These are phyloP conservation scores for Combretum micranthum DNA, from an alignment of 345 rosid genomes.

Conservation along the genomic window DNA sequence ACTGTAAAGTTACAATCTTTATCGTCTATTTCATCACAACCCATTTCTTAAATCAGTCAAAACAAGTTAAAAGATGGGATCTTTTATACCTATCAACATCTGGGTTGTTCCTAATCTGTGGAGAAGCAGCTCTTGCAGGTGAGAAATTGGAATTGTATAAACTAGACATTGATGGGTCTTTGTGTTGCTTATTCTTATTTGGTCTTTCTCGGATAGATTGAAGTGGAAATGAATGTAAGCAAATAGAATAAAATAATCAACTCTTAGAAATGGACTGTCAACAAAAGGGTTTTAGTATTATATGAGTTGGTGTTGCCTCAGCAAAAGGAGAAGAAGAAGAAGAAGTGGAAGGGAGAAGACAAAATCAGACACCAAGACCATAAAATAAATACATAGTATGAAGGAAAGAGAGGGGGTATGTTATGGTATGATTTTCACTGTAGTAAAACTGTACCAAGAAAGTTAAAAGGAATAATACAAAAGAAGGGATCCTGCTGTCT, in stretches of 20 bases:
- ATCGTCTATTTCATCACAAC: neutral
- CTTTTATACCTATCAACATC: slow-evolving; percentile 71
- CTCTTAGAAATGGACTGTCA: slow-evolving; percentile 22
- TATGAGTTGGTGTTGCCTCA: neutral
- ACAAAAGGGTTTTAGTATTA: slow-evolving; percentile 9
- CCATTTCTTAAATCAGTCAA: neutral
- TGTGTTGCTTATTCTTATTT: slow-evolving; percentile 4
- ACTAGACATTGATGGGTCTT: slow-evolving; percentile 79
- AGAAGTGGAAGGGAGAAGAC: no score
- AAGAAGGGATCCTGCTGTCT: no score
- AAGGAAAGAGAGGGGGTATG: no score
- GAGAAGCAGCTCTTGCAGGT: slow-evolving; percentile 95
- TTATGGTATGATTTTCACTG: no score
- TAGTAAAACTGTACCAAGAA: no score
- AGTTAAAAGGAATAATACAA: no score
- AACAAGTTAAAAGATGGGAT: neutral
- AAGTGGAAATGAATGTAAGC: slow-evolving; percentile 2
- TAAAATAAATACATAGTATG: no score
- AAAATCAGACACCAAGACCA: neutral
- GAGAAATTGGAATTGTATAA: slow-evolving; percentile 91
- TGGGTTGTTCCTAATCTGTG: slow-evolving; percentile 85
- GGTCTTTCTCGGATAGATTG: neutral
- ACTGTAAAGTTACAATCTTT: neutral
- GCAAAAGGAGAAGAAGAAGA: neutral
- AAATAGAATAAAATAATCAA: neutral